Evolutionary conservation across 164 flowering plant species (phyloP).

Genomic region (Protea cynaroides): DNA sequence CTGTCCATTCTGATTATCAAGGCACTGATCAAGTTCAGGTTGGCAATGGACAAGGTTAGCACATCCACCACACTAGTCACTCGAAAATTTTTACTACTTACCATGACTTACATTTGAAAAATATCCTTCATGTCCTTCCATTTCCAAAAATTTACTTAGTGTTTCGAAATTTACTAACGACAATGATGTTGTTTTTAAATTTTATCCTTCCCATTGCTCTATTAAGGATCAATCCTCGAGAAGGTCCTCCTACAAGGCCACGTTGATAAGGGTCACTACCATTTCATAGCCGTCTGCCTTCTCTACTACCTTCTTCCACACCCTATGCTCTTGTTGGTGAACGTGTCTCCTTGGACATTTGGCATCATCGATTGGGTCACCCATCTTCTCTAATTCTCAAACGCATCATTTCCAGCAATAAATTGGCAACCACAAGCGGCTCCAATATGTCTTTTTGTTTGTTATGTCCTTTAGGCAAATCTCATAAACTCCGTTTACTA

Average conservation of each 20-base stretch:
- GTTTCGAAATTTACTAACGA: background rate
- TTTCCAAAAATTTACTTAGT: background rate
- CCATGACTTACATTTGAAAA: too few species aligned
- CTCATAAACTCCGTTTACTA: background rate
- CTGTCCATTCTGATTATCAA: too few species aligned
- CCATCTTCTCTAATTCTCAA: background rate
- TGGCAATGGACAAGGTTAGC: too few species aligned
- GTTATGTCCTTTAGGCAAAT: background rate
- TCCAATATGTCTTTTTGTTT: too few species aligned
- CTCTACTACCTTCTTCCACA: too few species aligned
- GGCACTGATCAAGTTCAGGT: too few species aligned
- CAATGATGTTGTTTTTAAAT: background rate
- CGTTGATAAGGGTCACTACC: background rate
- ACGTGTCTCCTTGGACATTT: background rate
- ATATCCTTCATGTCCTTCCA: too few species aligned
- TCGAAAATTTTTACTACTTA: too few species aligned
- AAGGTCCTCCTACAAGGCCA: background rate
- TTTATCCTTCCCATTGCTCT: background rate
- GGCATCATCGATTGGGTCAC: background rate
- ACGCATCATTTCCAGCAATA: background rate
- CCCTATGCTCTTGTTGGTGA: too few species aligned
- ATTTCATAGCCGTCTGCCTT: background rate
- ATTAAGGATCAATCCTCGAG: background rate
- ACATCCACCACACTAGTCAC: too few species aligned
- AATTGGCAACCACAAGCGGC: background rate